Evolutionary conservation across 2,329 filamentous ascomycete species (phyloP), one percentile per base, ranked within the genome.

Genomic region (Colletotrichum nymphaeae): DNA sequence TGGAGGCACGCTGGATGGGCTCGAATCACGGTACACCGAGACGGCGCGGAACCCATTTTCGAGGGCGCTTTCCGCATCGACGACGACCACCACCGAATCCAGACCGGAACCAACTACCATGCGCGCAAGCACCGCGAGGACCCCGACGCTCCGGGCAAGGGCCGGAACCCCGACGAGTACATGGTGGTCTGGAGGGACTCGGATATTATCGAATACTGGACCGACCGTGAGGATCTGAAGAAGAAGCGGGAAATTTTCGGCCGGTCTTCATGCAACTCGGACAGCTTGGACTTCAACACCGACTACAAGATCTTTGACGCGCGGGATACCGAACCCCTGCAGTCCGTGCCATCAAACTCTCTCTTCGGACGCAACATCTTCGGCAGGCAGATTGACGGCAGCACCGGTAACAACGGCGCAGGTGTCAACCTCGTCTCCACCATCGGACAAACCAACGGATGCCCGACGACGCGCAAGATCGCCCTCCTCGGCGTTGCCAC

Each of bases 141-240:
- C 80, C 94, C 95, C 2, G 85, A 88, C 30, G 81, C 94, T 8
- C 84, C 88, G 16, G 76, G 79, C 32, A 80, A 86, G 35, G 42
- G 42, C 8, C 83, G 85, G 58, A 87, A 85, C 24, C 78, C 80
- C 5, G 89, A 92, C 37, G 94, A 97, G 74, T 93, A 90, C 79
- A 97, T 99, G 95, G 88, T 98, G 46, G 89, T 98, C 1, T 98
- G 94, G 88, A 91, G 95, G 76, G 95, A 98, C 80, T 97, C 95
- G 32, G 97, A 99, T 81, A 91, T 98, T 79, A 81, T 85, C 37
- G 78, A 81, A 22, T 78, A 80, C 72, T 79, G 78, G 74, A 79
- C 79, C n/a, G 82, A 84, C 49, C 88, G 89, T 67, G 83, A 86
- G 26, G 93, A 96, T 75, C 82, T 97, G 14, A 65, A 65, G 24